Percentiles rank a stretch among this genome's conserved stretches.
These are phyloP conservation scores for Suhomyces sp. DNA, from an alignment of 805 yeast species.

Conservation along the genomic window DNA sequence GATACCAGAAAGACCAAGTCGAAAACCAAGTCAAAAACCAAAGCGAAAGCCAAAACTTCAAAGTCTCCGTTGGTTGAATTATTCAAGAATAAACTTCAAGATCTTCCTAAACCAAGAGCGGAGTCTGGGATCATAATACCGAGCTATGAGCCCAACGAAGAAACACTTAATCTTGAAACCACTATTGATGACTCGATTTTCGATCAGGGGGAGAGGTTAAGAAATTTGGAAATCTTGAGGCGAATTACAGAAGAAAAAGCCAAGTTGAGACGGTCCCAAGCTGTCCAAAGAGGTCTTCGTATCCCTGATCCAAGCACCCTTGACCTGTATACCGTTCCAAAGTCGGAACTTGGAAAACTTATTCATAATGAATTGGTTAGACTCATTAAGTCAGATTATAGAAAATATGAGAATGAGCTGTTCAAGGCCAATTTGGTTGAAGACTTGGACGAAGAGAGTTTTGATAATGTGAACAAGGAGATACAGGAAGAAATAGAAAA, in stretches of 20 bases:
- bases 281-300: conserved; percentile 43
- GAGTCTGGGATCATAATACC: conserved; percentile 36
- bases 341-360: conserved; percentile 13
- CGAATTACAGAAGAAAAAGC: conserved; percentile 29
- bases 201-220: conserved; percentile 26
- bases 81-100: conserved; percentile 12
- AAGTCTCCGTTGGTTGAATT: conserved; percentile 7
- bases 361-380: conserved; percentile 32
- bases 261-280: conserved; percentile 45
- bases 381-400: conserved; percentile 44
- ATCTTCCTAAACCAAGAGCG: conserved; percentile 41
- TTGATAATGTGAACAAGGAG: conserved; percentile 16
- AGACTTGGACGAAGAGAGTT: conserved; percentile 32
- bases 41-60: conserved; percentile 6
- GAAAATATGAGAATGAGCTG: conserved; percentile 25
- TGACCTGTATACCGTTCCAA: background rate
- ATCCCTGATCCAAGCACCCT: conserved; percentile 35
- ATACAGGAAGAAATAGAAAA: conserved; percentile 19
- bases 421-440: conserved; percentile 18
- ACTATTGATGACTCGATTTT: background rate
- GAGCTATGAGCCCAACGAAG: conserved; percentile 23
- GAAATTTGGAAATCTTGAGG: conserved; percentile 22
- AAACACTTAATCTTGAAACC: conserved; percentile 7
- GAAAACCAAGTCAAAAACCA: conserved; percentile 6
- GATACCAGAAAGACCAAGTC: conserved; percentile 3